Evolutionary conservation across 2,329 filamentous ascomycete genomes (phyloP), one percentile per base, ranked within the genome.

Genomic region (Beauveria pseudobassiana): DNA sequence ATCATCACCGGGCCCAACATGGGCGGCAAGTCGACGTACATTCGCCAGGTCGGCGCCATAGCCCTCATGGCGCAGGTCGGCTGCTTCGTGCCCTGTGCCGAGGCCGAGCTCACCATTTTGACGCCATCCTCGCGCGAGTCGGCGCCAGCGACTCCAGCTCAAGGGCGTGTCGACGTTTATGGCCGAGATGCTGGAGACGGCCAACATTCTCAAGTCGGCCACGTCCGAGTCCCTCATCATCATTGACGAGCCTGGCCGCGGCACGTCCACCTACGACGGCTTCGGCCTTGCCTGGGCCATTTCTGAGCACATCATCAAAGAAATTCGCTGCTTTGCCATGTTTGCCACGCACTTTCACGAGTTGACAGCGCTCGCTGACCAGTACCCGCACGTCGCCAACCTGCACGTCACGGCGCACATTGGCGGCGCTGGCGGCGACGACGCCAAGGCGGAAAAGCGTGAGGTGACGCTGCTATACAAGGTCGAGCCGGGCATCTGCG

Each of bases 241-340:
- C 74, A 97, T 99, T 68, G 96, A 99, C 74, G 95, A 99, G 74
- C 85, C 99, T 2, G 95, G 95, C 55, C 91, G 95, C 64, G 95
- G 95, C 62, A 99, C 95, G 0, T 97, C 92, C 64, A 99, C 96
- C 0, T 99, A 99, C 73, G 96, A 99, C 73, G 95, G 95, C 9
- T 99, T 99, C 69, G 95, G 96, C 43, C 85, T 99, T n/a, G 95
- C 96, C 0, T 99, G 95, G 95, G 95, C 95, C 56, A 99, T 99
- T 64, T 96, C 91, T 0, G 95, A 99, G 76, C 92, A 99, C 75
- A 98, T 99, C 65, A 84, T 99, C 71, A 91, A 89, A 63, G 92
- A 98, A 72, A 98, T 99, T 63, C 89, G 91, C 60, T 96, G 93
- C 68, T 97, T 91, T 70, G 90, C 91, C 62, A 87, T 97, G 75